These are phyloP conservation scores for Pseudofabraea citricarpa DNA, from an alignment of 2,329 filamentous ascomycete genomes.

Conservation along the genomic window DNA sequence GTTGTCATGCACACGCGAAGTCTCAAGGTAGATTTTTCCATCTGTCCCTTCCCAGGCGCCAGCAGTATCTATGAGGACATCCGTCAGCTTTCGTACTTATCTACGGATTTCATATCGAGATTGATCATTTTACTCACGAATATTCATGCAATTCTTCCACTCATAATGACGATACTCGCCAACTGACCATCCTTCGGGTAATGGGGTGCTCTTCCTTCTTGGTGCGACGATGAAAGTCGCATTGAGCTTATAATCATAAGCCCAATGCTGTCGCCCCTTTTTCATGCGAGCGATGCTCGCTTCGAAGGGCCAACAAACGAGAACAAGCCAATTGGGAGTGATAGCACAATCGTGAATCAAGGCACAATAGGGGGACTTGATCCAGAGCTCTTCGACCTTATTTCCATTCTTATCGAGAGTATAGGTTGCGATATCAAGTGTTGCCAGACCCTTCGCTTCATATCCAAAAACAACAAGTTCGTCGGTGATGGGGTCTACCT, in stretches of 20 bases:
- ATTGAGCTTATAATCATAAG: constrained; percentile 46
- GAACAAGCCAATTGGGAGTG: constrained; percentile 38
- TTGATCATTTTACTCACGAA: constrained; percentile 13
- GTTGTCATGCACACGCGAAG: constrained; percentile 34
- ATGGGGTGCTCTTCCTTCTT: constrained; percentile 39
- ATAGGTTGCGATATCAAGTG: constrained; percentile 39
- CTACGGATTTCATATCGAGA: background rate
- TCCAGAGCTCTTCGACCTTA: constrained; percentile 42
- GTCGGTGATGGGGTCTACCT: constrained; percentile 43
- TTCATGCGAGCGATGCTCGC: constrained; percentile 31
- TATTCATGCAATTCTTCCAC: constrained; percentile 29
- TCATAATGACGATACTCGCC: constrained; percentile 20
- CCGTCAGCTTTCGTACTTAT: constrained; percentile 13
- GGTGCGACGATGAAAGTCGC: constrained; percentile 50
- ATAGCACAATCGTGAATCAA: constrained; percentile 45
- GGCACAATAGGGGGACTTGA: constrained; percentile 41
- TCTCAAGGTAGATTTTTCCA: constrained; percentile 33
- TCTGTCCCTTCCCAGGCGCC: constrained; percentile 34
- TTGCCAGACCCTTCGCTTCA: constrained; percentile 37
- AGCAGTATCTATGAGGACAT: too few relatives aligned
- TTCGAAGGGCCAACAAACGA: constrained; percentile 42
- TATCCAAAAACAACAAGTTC: constrained; percentile 48
- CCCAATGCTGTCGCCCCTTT: constrained; percentile 42
- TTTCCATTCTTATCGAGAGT: constrained; percentile 35
- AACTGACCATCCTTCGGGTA: constrained; percentile 17